Percentiles rank a stretch among this genome's conserved stretches.
Conservation (phyloP, 345 rosid species). For the Citrus trifoliata region DNA sequence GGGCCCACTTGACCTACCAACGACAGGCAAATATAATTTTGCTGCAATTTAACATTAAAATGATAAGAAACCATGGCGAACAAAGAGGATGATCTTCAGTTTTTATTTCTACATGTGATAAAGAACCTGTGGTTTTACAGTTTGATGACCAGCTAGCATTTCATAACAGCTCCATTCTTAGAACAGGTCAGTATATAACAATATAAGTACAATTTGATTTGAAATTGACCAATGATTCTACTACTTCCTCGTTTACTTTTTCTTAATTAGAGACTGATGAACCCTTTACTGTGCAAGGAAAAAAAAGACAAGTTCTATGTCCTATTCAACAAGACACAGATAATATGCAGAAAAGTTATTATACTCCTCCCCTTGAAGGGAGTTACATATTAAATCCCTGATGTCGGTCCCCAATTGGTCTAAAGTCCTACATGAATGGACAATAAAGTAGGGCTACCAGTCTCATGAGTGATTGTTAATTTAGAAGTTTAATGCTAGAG, state of each 20-base stretch:
- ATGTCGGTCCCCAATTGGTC: not conserved
- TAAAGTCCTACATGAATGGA: not conserved
- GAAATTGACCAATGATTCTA: no score
- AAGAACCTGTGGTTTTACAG: not conserved
- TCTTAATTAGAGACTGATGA: not conserved
- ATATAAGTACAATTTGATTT: not conserved
- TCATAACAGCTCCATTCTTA: not conserved
- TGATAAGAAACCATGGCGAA: not conserved
- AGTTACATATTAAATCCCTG: not conserved
- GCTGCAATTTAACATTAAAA: slow-evolving; percentile 44
- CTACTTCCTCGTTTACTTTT: not conserved
- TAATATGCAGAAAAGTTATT: not conserved
- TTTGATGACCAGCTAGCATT: not conserved
- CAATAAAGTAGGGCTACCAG: not conserved
- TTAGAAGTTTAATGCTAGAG: not conserved
- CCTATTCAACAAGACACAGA: not conserved
- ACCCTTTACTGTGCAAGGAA: not conserved
- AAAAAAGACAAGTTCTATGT: not conserved
- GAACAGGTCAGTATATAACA: not conserved
- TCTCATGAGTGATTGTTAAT: not conserved
- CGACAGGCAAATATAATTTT: slow-evolving; percentile 71
- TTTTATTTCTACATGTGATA: not conserved
- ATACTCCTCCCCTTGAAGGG: not conserved
- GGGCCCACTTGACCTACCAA: slow-evolving; percentile 73
- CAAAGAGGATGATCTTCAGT: not conserved